These are phyloP conservation scores for Pseudocohnilembus persalinus DNA, from an alignment of 169 alveolate genomes.

Conservation along the genomic window DNA sequence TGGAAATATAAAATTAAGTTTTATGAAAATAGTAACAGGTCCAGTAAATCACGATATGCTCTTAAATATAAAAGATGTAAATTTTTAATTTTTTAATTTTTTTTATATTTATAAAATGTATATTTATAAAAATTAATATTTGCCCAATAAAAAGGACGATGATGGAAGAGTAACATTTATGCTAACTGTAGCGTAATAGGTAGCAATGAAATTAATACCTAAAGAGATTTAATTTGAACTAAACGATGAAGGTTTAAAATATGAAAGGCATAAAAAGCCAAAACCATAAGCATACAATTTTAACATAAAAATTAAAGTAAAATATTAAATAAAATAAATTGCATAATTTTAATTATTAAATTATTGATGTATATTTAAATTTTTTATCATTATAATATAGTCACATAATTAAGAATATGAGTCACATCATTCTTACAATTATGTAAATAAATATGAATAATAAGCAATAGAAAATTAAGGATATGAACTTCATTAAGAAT, in stretches of 20 bases:
- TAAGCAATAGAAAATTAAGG: background rate
- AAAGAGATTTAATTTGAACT: background rate
- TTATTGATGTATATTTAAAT: too few relatives aligned
- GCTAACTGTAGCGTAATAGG: background rate
- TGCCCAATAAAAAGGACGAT: background rate
- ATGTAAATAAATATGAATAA: too few relatives aligned
- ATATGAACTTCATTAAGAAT: background rate
- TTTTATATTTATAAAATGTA: background rate
- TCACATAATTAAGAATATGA: background rate
- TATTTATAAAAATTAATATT: too few relatives aligned
- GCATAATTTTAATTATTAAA: background rate
- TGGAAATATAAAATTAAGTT: too few relatives aligned
- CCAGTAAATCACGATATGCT: background rate
- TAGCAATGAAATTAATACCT: background rate
- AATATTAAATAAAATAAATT: too few relatives aligned
- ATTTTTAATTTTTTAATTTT: too few relatives aligned
- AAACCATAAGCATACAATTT: background rate
- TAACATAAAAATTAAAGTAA: background rate
- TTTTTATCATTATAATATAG: too few relatives aligned
- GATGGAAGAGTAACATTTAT: background rate
- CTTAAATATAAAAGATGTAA: background rate
- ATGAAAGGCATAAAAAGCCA: background rate
- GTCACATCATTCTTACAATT: background rate
- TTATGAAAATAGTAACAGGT: background rate
- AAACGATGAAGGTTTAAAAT: background rate